Conservation (phyloP, 768 basidiomycete genomes). For the Lentinula lateritia region DNA sequence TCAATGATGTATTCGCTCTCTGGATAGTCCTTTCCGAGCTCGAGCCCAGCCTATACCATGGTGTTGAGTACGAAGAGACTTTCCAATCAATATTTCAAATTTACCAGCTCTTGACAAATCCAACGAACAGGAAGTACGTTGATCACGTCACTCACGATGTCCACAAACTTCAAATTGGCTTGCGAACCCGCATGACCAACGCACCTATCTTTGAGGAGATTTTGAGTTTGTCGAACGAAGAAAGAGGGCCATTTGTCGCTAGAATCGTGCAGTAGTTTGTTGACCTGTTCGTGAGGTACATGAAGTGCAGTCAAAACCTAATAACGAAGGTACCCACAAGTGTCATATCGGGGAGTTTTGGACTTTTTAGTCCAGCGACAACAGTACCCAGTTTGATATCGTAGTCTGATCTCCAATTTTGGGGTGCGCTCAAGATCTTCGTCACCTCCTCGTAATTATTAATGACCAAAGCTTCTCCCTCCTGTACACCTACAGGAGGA, state of each 20-base stretch:
- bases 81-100: conserved; percentile 30
- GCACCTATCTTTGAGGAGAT: conserved; percentile 4
- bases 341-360: not conserved
- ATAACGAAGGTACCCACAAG: not conserved
- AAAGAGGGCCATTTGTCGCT: not conserved
- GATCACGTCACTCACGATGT: conserved; percentile 65
- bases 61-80: not conserved
- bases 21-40: conserved; percentile 21
- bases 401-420: conserved; percentile 26
- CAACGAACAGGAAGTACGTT: conserved; percentile 58
- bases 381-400: conserved; percentile 1
- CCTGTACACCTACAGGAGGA: not conserved
- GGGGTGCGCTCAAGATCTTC: conserved; percentile 21
- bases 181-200: conserved; percentile 22
- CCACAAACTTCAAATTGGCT: conserved; percentile 28
- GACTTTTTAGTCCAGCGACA: not conserved
- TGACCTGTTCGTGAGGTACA: not conserved
- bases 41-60: not conserved
- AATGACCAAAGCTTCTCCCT: conserved; percentile 12
- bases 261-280: not conserved
- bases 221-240: not conserved
- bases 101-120: conserved; percentile 52
- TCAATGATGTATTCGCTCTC: conserved; percentile 34
- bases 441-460: conserved; percentile 27
- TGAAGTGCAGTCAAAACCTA: not conserved